These are phyloP conservation scores for Globisporangium viniferum DNA, from an alignment of 352 stramenopile species.

Conservation along the genomic window DNA sequence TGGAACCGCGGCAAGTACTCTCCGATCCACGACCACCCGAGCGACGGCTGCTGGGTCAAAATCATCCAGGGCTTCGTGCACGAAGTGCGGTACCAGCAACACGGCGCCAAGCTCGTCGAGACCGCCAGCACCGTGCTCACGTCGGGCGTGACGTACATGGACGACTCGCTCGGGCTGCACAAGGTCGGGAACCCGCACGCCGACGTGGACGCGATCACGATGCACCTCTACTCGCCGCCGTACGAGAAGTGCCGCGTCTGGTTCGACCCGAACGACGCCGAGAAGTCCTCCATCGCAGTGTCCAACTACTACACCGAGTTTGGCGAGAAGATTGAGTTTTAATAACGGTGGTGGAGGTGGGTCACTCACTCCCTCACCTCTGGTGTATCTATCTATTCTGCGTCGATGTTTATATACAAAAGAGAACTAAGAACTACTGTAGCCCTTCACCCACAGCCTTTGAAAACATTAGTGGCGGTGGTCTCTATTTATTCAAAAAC, in stretches of 20 bases:
- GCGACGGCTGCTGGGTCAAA: conserved; percentile 85
- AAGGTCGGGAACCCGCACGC: conserved; percentile 83
- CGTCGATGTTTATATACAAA: not conserved
- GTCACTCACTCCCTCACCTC: not conserved
- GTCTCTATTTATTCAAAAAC: not conserved
- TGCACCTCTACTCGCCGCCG: conserved; percentile 92
- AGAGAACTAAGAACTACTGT: not conserved
- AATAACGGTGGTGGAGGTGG: not conserved
- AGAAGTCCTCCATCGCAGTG: conserved; percentile 62
- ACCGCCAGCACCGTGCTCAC: conserved; percentile 59
- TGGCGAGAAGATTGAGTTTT: conserved; percentile 43
- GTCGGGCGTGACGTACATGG: conserved; percentile 85
- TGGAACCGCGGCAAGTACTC: conserved; percentile 85
- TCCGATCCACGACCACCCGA: conserved; percentile 88
- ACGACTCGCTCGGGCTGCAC: conserved; percentile 91
- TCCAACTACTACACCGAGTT: conserved; percentile 85
- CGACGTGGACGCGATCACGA: conserved; percentile 82
- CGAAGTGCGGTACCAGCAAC: conserved; percentile 85
- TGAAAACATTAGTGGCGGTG: not conserved
- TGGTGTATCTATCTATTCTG: not conserved
- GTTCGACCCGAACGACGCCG: conserved; percentile 61
- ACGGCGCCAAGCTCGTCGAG: conserved; percentile 45
- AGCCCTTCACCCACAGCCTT: not conserved
- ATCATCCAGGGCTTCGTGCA: conserved; percentile 83
- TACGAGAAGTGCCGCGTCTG: conserved; percentile 91